These are phyloP conservation scores for Raffaelea arxii DNA, from an alignment of 2,329 filamentous ascomycete species.

Conservation along the genomic window DNA sequence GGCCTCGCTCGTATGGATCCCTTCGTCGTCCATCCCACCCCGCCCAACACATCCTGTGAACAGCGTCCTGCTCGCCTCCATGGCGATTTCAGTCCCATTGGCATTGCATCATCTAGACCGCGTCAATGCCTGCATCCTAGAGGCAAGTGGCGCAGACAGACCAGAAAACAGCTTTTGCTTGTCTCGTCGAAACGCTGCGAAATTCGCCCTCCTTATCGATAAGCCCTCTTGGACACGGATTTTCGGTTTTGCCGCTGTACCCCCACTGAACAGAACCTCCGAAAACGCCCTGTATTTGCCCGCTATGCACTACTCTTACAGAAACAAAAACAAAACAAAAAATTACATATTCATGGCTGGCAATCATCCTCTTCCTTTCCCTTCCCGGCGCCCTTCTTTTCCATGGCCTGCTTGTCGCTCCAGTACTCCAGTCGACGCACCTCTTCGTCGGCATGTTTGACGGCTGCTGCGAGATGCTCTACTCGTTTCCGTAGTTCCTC, in stretches of 20 bases:
- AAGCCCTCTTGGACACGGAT: neutral
- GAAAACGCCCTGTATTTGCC: no score
- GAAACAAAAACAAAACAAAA: no score
- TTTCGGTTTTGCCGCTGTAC: neutral
- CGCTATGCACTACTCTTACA: no score
- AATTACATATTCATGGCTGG: no score
- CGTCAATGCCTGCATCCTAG: constrained; percentile 1
- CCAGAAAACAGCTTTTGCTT: no score
- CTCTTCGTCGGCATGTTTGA: constrained; percentile 69
- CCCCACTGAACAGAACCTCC: constrained; percentile 16
- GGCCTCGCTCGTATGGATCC: no score
- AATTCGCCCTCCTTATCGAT: neutral
- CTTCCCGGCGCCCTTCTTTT: constrained; percentile 31
- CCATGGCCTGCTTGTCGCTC: constrained; percentile 69
- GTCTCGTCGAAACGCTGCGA: no score
- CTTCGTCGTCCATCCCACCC: no score
- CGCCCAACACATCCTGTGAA: no score
- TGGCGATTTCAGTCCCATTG: constrained; percentile 5
- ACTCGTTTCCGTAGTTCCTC: constrained; percentile 30
- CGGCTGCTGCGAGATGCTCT: constrained; percentile 62
- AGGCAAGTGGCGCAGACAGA: no score
- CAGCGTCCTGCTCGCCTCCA: constrained; percentile 8
- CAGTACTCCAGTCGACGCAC: constrained; percentile 77
- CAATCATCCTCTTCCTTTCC: neutral
- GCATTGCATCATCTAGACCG: constrained; percentile 8